These are phyloP conservation scores for Lenzites betulinus DNA, from an alignment of 768 basidiomycete genomes.

Conservation along the genomic window DNA sequence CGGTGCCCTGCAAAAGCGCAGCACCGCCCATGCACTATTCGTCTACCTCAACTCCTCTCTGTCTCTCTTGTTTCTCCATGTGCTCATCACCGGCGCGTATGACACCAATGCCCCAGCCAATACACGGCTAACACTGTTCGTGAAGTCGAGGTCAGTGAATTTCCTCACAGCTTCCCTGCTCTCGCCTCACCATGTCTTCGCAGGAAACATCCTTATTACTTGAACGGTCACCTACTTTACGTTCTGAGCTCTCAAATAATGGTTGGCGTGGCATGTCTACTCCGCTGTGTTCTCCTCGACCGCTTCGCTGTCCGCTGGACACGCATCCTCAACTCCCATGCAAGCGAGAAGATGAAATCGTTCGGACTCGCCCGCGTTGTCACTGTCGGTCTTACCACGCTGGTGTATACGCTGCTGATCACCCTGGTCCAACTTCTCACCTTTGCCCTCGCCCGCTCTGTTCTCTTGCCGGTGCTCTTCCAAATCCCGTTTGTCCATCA, in stretches of 20 bases:
- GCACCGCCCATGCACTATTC: constrained; percentile 46
- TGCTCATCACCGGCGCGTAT: constrained; percentile 38
- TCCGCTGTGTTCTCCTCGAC: constrained; percentile 65
- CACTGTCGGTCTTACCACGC: constrained; percentile 14
- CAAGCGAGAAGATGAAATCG: constrained; percentile 8
- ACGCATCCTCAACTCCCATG: not conserved
- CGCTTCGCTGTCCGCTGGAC: constrained; percentile 47
- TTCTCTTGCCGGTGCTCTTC: constrained; percentile 54
- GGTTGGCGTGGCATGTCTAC: constrained; percentile 47
- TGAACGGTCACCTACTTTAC: constrained; percentile 70
- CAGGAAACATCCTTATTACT: constrained; percentile 75
- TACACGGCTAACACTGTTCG: constrained; percentile 54
- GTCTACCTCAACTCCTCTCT: constrained; percentile 52
- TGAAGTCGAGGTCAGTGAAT: constrained; percentile 60
- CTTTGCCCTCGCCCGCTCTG: constrained; percentile 49
- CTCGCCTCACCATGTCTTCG: not conserved
- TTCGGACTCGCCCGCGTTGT: constrained; percentile 24
- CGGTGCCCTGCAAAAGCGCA: constrained; percentile 47
- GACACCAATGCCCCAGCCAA: constrained; percentile 38
- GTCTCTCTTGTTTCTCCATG: constrained; percentile 45
- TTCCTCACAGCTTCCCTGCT: not conserved
- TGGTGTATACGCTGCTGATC: constrained; percentile 30
- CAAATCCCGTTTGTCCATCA: constrained; percentile 53
- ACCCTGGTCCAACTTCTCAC: constrained; percentile 46
- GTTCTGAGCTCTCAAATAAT: constrained; percentile 54